phyloP scores from a whole-genome alignment of 495 filamentous ascomycete species.

The Neurospora cerealis region DNA sequence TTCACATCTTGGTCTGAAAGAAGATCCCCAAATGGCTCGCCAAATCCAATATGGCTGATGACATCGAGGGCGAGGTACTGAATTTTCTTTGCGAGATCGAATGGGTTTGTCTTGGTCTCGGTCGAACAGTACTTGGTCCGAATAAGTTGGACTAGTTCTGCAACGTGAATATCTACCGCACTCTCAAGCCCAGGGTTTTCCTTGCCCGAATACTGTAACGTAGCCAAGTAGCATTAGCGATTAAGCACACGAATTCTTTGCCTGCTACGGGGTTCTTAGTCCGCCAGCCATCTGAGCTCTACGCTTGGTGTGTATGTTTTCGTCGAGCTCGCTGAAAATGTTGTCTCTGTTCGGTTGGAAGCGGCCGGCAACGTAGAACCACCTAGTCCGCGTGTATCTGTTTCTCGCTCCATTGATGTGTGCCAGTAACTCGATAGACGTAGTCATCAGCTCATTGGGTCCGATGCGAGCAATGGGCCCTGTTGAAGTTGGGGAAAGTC shows the following conservation, averaged over 20 bases:
- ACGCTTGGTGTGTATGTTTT: constrained; percentile 20
- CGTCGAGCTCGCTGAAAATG: constrained; percentile 25
- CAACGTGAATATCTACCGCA: constrained; percentile 32
- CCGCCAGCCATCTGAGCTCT: constrained; percentile 26
- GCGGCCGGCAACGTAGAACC: constrained; percentile 19
- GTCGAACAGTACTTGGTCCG: constrained; percentile 34
- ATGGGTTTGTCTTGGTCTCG: constrained; percentile 16
- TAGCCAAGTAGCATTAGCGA: background rate
- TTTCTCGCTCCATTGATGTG: constrained; percentile 27
- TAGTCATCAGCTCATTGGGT: constrained; percentile 32
- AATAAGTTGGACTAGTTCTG: constrained; percentile 31
- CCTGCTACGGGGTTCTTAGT: constrained; percentile 17
- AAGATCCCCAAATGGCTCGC: constrained; percentile 27
- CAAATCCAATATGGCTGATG: constrained; percentile 28
- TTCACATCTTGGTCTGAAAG: constrained; percentile 21
- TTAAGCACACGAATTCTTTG: background rate
- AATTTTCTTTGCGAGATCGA: constrained; percentile 35
- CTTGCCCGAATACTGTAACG: constrained; percentile 30
- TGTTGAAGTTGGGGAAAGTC: constrained; percentile 1
- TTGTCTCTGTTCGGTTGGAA: constrained; percentile 24
- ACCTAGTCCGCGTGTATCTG: constrained; percentile 17
- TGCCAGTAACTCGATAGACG: constrained; percentile 23
- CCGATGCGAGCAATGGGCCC: constrained; percentile 29
- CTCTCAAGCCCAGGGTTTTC: constrained; percentile 31
- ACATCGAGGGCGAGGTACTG: constrained; percentile 34